Percentiles rank a stretch among this genome's conserved stretches.
These are phyloP conservation scores for Pseudevernia furfuracea DNA, from an alignment of 495 filamentous ascomycete genomes.

Conservation along the genomic window DNA sequence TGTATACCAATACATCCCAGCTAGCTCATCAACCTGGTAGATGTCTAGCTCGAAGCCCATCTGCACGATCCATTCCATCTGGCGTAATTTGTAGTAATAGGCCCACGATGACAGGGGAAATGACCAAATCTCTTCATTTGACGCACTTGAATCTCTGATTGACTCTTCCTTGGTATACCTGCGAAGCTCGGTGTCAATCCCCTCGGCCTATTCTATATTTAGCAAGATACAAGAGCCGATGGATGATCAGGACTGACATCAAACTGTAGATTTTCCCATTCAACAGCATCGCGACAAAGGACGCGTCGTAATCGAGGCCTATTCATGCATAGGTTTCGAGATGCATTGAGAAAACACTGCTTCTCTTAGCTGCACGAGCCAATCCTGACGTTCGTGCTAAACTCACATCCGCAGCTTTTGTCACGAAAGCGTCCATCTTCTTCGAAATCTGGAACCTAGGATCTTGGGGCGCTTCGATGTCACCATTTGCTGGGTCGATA, in stretches of 20 bases:
- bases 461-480: constrained; percentile 68
- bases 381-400: neutral
- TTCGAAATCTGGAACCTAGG: constrained; percentile 67
- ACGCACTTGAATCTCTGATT: constrained; percentile 35
- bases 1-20: constrained; percentile 81
- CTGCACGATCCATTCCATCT: constrained; percentile 83
- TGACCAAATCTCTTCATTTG: constrained; percentile 43
- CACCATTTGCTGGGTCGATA: constrained; percentile 63
- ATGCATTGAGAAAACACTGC: constrained; percentile 72
- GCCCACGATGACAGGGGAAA: constrained; percentile 82
- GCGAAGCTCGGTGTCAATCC: constrained; percentile 67
- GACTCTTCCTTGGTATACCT: constrained; percentile 55
- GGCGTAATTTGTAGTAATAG: constrained; percentile 76
- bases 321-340: constrained; percentile 80
- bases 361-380: constrained; percentile 3
- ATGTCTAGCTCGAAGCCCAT: constrained; percentile 93
- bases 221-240: constrained; percentile 1
- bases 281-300: constrained; percentile 68
- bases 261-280: constrained; percentile 78
- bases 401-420: constrained; percentile 55
- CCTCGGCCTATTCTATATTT: constrained; percentile 47
- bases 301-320: constrained; percentile 77
- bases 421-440: constrained; percentile 73
- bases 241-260: constrained; percentile 44
- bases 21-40: constrained; percentile 79